phyloP scores from a whole-genome alignment of 2,329 filamentous ascomycete species.

The Curvularia sp. region DNA sequence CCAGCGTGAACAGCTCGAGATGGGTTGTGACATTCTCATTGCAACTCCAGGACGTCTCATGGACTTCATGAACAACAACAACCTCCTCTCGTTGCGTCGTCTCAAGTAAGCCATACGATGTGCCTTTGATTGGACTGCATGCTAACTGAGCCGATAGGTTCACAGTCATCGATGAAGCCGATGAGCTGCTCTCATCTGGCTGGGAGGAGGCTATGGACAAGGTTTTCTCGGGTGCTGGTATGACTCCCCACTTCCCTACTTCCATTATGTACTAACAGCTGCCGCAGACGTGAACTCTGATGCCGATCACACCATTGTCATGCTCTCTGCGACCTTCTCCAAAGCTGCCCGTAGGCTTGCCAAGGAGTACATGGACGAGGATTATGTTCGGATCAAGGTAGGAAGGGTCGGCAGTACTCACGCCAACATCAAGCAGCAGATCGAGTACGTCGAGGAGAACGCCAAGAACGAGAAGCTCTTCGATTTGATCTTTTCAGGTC shows the following conservation, averaged over 20 bases:
- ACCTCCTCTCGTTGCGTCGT: constrained; percentile 73
- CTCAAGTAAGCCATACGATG: constrained; percentile 67
- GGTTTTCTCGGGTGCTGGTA: constrained; percentile 83
- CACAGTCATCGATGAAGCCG: constrained; percentile 78
- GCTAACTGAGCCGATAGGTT: constrained; percentile 23
- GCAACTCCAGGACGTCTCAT: constrained; percentile 85
- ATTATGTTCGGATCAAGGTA: constrained; percentile 81
- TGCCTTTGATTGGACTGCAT: background rate
- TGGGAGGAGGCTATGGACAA: constrained; percentile 79
- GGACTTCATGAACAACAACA: constrained; percentile 78
- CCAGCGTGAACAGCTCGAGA: constrained; percentile 75
- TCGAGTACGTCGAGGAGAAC: constrained; percentile 70
- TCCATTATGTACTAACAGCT: constrained; percentile 17
- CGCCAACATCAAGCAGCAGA: constrained; percentile 77
- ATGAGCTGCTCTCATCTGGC: constrained; percentile 83
- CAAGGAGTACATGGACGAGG: constrained; percentile 73
- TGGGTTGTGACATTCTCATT: constrained; percentile 88
- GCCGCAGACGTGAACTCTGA: constrained; percentile 74
- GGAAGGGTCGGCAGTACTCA: constrained; percentile 87
- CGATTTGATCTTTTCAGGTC: constrained; percentile 73
- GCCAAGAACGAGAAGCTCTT: constrained; percentile 74
- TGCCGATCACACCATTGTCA: constrained; percentile 71
- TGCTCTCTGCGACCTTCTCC: constrained; percentile 96
- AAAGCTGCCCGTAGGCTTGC: constrained; percentile 79
- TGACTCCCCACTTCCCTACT: constrained; percentile 41